phyloP scores from a whole-genome alignment of 352 stramenopile genomes.

The Albugo laibachii region DNA sequence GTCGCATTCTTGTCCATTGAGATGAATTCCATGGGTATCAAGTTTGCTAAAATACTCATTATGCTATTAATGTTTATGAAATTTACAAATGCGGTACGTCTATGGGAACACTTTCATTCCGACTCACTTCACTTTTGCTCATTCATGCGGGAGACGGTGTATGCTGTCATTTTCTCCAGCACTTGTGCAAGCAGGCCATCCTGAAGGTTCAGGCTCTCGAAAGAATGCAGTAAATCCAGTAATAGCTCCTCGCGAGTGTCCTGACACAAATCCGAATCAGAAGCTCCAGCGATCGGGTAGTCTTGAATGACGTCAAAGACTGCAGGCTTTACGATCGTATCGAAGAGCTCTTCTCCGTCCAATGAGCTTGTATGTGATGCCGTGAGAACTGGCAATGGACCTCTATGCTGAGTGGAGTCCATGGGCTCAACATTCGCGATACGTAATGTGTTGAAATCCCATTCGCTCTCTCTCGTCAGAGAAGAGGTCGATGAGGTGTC shows the following conservation, averaged over 20 bases:
- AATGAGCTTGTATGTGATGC: constrained; percentile 1
- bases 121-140: too few species aligned
- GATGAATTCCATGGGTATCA: too few species aligned
- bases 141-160: too few species aligned
- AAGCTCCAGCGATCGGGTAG: constrained; percentile 12
- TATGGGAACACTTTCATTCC: too few species aligned
- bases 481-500: constrained; percentile 15
- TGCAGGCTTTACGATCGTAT: constrained; percentile 51
- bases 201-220: constrained; percentile 51
- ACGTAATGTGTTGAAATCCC: constrained; percentile 62
- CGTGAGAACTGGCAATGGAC: constrained; percentile 6
- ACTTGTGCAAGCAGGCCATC: constrained; percentile 41
- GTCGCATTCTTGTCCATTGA: too few species aligned
- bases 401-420: background rate
- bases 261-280: constrained; percentile 13
- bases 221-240: constrained; percentile 57
- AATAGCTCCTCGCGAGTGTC: constrained; percentile 45
- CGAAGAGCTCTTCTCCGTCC: constrained; percentile 33
- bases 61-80: too few species aligned
- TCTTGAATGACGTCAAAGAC: constrained; percentile 52
- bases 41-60: too few species aligned
- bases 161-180: constrained; percentile 12
- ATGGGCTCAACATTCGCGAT: constrained; percentile 13
- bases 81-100: too few species aligned
- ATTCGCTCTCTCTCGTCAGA: constrained; percentile 21